Conservation (phyloP, 768 basidiomycete species). For the Botryobasidium botryosum region DNA sequence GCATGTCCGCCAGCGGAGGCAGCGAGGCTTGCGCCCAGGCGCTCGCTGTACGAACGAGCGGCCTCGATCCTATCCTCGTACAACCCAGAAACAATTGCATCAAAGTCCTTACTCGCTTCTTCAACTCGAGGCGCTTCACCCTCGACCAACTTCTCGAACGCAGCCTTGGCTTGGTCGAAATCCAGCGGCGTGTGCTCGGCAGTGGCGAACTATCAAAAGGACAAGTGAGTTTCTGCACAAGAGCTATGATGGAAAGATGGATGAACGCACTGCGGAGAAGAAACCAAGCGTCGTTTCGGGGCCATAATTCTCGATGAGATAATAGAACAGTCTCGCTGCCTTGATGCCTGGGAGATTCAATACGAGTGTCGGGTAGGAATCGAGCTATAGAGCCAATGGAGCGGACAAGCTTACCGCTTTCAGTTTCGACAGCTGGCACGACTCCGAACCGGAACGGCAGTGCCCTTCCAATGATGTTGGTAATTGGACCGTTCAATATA, state of each 20-base stretch:
- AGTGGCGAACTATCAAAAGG: slow-evolving; percentile 12
- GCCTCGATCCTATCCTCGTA: slow-evolving; percentile 26
- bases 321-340: slow-evolving; percentile 59
- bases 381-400: not conserved
- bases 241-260: too few relatives aligned
- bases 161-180: slow-evolving; percentile 4
- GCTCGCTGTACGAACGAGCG: slow-evolving; percentile 34
- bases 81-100: slow-evolving; percentile 21
- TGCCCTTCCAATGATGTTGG: slow-evolving; percentile 50
- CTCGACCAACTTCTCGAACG: slow-evolving; percentile 16
- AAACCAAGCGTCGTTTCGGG: slow-evolving; percentile 45
- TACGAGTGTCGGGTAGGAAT: not conserved
- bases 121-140: slow-evolving; percentile 4
- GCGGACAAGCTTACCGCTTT: slow-evolving; percentile 22
- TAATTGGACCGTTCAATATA: slow-evolving; percentile 46
- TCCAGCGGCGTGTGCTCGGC: slow-evolving; percentile 16
- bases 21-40: slow-evolving; percentile 35
- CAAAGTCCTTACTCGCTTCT: slow-evolving; percentile 20
- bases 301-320: slow-evolving; percentile 47
- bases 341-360: slow-evolving; percentile 18
- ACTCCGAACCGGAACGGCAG: slow-evolving; percentile 76
- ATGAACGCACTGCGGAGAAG: slow-evolving; percentile 32
- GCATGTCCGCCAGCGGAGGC: slow-evolving; percentile 34
- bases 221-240: slow-evolving; percentile 19
- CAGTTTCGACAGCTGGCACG: slow-evolving; percentile 48